Evolutionary conservation across 805 yeast genomes (phyloP), one percentile per base, ranked within the genome.

Genomic region (Yamadazyma akitaensis): DNA sequence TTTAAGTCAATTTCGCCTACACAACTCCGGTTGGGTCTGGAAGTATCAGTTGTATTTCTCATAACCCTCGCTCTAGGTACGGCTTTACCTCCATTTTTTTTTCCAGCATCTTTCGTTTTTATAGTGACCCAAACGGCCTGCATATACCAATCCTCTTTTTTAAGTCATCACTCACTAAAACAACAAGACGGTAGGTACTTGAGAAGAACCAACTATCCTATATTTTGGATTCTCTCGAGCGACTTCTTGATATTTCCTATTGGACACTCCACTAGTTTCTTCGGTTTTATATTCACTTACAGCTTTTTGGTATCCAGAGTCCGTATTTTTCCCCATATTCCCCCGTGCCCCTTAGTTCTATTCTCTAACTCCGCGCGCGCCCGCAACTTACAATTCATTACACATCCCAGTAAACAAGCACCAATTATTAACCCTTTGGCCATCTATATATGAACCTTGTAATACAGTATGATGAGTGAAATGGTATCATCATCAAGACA

Each of bases 401-500:
- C 32, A 28, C 32, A 28, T 28, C 32, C 32, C 32, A 5, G 9
- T 28, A 28, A 28, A 28, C 32, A 28, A 28, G 32, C 32, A 11
- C 32, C 9, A 13, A 5, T 12, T 28, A 11, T 28, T 28, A 5
- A 28, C 32, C 12, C 9, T 28, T 28, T 13, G n/a, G 12, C n/a
- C 24, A 21, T 11, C 10, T 13, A 11, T 28, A 28, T 28, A 28
- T 28, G 32, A 28, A 28, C 32, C n/a, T 13, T 13, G n/a, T 13
- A 28, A 17, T 34, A 28, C 44, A 33, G 30, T 17, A 43, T 43
- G 42, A 43, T 43, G 47, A 38, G 47, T 38, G 47, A 43, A 38
- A 37, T 37, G 41, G 42, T 43, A 28, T 37, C 41, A 35, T 42
- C 44, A 31, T 42, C 47, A 17, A 43, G 42, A 37, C 47, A 37